Evolutionary conservation across 768 basidiomycete genomes (phyloP).

Genomic region (Mycena leptocephala): DNA sequence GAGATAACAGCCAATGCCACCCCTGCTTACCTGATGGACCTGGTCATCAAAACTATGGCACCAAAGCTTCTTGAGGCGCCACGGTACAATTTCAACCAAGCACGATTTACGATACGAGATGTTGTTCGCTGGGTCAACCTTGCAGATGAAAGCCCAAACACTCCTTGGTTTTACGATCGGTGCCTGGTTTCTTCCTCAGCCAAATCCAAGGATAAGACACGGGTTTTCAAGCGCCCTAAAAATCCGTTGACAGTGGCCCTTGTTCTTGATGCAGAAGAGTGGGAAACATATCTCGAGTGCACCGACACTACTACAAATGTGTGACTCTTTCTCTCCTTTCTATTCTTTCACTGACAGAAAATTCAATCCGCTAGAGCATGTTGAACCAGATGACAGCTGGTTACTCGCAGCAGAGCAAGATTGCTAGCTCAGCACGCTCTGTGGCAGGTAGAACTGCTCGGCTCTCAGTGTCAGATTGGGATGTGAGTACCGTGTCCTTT

Average conservation of each 20-base stretch:
- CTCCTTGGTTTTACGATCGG: background rate
- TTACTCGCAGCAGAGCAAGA: too few species aligned
- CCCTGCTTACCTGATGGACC: background rate
- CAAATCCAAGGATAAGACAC: background rate
- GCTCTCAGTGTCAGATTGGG: too few species aligned
- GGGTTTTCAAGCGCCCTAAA: conserved; percentile 2
- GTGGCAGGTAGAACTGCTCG: too few species aligned
- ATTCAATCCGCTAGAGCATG: background rate
- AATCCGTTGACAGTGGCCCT: background rate
- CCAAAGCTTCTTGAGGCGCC: background rate
- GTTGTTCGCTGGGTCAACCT: background rate
- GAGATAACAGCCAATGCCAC: background rate
- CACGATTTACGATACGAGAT: background rate
- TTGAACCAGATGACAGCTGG: too few species aligned
- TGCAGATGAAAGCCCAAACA: background rate
- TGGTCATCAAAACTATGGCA: background rate
- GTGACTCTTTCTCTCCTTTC: background rate
- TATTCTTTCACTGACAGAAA: background rate
- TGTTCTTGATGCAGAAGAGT: background rate
- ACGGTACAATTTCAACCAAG: background rate
- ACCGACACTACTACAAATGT: background rate
- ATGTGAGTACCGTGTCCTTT: too few species aligned
- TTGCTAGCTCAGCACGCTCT: too few species aligned
- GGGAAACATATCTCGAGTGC: conserved; percentile 2
- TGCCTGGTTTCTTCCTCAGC: background rate